phyloP scores from a whole-genome alignment of 192 early-diverging fungal genomes.

The Cetraspora pellucida region DNA sequence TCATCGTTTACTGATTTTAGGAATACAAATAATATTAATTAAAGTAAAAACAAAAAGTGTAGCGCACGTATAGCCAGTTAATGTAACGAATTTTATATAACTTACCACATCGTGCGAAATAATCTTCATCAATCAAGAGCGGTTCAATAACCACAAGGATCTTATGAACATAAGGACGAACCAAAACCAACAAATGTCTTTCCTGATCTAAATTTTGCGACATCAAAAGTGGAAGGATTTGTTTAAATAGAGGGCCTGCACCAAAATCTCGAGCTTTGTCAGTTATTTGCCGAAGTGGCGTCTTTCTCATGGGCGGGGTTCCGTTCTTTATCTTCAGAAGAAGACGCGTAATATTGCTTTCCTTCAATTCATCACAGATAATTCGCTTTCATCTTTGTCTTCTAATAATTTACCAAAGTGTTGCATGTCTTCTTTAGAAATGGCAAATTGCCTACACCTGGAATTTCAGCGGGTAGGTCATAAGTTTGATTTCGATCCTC shows the following conservation, averaged over 20 bases:
- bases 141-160: too few species aligned
- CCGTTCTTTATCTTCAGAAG: slow-evolving; percentile 99
- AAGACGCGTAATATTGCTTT: slow-evolving; percentile 94
- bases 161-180: too few species aligned
- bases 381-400: slow-evolving; percentile 77
- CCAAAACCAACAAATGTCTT: slow-evolving; percentile 95
- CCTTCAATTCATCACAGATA: slow-evolving; percentile 89
- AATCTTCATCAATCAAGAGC: too few species aligned
- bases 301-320: slow-evolving; percentile 90
- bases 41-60: too few species aligned
- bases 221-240: slow-evolving; percentile 95
- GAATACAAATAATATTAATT: too few species aligned
- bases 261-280: slow-evolving; percentile 94
- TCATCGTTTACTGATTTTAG: too few species aligned
- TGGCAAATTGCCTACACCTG: slow-evolving; percentile 85
- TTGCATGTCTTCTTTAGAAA: slow-evolving; percentile 99
- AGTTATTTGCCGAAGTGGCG: slow-evolving; percentile 90
- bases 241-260: too few species aligned
- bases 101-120: too few species aligned
- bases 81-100: too few species aligned
- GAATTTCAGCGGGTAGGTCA: slow-evolving; percentile 83
- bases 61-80: too few species aligned
- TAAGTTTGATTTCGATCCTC: slow-evolving; percentile 61
- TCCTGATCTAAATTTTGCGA: slow-evolving; percentile 97
- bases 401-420: slow-evolving; percentile 92